phyloP scores from a whole-genome alignment of 2,329 filamentous ascomycete genomes.

The Aspergillus ibericus region DNA sequence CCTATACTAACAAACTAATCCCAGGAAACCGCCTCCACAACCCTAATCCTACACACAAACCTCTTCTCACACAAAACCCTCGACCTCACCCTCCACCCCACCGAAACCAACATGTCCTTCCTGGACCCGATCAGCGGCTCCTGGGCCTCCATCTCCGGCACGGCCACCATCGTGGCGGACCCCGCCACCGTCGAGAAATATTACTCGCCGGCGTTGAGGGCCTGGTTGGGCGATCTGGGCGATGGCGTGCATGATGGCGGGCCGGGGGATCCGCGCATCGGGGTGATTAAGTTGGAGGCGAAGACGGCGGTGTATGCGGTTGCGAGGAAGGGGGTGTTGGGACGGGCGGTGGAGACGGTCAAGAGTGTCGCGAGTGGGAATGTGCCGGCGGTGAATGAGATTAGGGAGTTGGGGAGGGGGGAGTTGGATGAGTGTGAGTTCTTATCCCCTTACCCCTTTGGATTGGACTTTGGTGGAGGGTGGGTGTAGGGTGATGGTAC shows the following conservation, averaged over 20 bases:
- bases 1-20: background rate
- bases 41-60: constrained; percentile 89
- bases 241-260: constrained; percentile 82
- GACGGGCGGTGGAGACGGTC: constrained; percentile 67
- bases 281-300: constrained; percentile 73
- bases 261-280: constrained; percentile 77
- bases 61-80: constrained; percentile 85
- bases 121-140: constrained; percentile 69
- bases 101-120: constrained; percentile 78
- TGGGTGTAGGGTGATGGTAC: no score
- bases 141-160: constrained; percentile 85
- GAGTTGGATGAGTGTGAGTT: constrained; percentile 63
- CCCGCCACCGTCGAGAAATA: constrained; percentile 68
- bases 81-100: constrained; percentile 69
- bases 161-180: constrained; percentile 68
- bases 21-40: constrained; percentile 74
- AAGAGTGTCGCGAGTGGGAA: constrained; percentile 74
- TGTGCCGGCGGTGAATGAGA: constrained; percentile 69
- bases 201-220: constrained; percentile 72
- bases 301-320: constrained; percentile 72
- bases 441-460: background rate
- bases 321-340: constrained; percentile 61
- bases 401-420: constrained; percentile 68
- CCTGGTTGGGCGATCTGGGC: constrained; percentile 82
- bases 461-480: background rate